Percentiles rank a stretch among this genome's conserved stretches.
Conservation (phyloP, 1,139 yeast species). For the Suzukiozyma palmioleophila region DNA sequence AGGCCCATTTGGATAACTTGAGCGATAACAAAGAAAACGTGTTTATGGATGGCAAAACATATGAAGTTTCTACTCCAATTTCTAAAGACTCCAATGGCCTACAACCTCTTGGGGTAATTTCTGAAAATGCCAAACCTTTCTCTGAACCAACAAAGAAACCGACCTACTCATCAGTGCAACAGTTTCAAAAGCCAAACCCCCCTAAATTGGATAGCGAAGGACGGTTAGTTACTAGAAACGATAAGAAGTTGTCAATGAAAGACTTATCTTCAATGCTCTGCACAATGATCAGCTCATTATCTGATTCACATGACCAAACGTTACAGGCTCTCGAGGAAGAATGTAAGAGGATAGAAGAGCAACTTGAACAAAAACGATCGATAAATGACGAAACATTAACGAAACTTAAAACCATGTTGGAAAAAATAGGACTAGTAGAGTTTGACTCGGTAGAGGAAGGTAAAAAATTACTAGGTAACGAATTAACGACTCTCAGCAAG, state of each 20-base stretch:
- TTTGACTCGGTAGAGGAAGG: slow-evolving; percentile 28
- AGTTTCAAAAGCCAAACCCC: slow-evolving; percentile 27
- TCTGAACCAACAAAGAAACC: slow-evolving; percentile 13
- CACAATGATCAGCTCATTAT: slow-evolving; percentile 42
- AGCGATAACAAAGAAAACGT: slow-evolving; percentile 42
- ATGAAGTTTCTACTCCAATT: slow-evolving; percentile 32
- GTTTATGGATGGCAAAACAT: slow-evolving; percentile 29
- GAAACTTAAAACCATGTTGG: slow-evolving; percentile 7
- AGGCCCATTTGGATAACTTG: slow-evolving; percentile 29
- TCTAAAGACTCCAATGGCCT: slow-evolving; percentile 12
- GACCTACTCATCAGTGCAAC: slow-evolving; percentile 4
- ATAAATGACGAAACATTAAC: slow-evolving; percentile 8
- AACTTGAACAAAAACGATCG: slow-evolving; percentile 11
- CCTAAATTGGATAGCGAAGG: slow-evolving; percentile 34
- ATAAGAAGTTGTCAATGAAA: slow-evolving; percentile 20
- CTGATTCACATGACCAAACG: slow-evolving; percentile 34
- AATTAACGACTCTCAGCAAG: slow-evolving; percentile 18
- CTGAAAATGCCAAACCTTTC: slow-evolving; percentile 33
- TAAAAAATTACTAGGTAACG: slow-evolving; percentile 17
- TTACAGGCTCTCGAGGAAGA: slow-evolving; percentile 19
- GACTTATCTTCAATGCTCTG: slow-evolving; percentile 36
- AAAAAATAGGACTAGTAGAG: slow-evolving; percentile 14
- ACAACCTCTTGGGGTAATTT: slow-evolving; percentile 35
- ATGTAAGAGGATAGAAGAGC: slow-evolving; percentile 14
- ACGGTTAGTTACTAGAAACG: slow-evolving; percentile 14